These are phyloP conservation scores for Capsicum chinense DNA, from an alignment of 257 asterid genomes.

Conservation along the genomic window DNA sequence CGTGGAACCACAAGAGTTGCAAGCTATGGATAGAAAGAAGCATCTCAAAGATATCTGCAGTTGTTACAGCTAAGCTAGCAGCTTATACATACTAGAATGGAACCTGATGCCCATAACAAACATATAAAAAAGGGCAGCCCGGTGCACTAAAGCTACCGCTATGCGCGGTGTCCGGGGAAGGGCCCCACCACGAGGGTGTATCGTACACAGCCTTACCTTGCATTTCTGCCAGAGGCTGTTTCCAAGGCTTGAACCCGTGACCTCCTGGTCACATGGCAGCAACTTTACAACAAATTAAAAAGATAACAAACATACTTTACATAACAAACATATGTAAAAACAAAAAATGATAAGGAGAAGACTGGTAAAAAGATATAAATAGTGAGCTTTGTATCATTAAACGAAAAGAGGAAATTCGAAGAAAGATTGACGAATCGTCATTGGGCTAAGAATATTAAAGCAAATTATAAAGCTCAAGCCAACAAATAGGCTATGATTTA, in stretches of 20 bases:
- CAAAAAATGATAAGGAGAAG: background rate
- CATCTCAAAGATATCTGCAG: slow-evolving; percentile 13
- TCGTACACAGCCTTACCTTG: too few species aligned
- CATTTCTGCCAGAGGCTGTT: too few species aligned
- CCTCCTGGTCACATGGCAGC: too few species aligned
- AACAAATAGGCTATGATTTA: background rate
- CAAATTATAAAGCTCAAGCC: background rate
- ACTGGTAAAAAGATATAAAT: slow-evolving; percentile 1
- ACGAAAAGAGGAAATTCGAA: background rate
- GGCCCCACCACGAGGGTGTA: too few species aligned
- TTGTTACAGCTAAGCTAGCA: slow-evolving; percentile 18
- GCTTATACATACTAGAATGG: slow-evolving; percentile 17
- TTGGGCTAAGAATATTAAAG: background rate
- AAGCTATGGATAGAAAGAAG: slow-evolving; percentile 15
- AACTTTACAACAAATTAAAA: too few species aligned
- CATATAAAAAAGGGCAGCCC: background rate
- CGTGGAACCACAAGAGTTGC: slow-evolving; percentile 14
- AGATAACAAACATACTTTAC: too few species aligned
- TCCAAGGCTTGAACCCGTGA: too few species aligned
- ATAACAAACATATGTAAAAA: background rate
- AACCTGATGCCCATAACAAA: slow-evolving; percentile 11
- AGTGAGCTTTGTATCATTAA: background rate
- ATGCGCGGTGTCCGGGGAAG: too few species aligned
- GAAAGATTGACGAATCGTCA: slow-evolving; percentile 16
- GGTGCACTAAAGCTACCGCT: too few species aligned